phyloP scores from a whole-genome alignment of 1,284 basidiomycete genomes.

The Puccinia novopanici region DNA sequence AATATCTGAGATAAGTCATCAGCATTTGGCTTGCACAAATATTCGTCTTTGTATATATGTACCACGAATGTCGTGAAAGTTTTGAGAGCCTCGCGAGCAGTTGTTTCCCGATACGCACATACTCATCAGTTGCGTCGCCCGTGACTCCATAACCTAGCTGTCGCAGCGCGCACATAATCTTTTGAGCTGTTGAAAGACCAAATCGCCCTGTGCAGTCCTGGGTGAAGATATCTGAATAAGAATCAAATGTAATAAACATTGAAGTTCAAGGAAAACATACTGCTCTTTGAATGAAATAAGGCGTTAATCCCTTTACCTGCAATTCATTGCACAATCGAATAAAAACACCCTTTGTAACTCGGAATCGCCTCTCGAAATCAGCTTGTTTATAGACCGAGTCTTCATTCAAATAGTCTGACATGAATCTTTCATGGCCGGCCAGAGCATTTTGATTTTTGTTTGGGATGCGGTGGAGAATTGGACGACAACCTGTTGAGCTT shows the following conservation, averaged over 20 bases:
- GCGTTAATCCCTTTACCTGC: background rate
- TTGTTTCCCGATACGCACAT: constrained; percentile 16
- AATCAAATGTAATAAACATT: background rate
- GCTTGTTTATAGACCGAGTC: background rate
- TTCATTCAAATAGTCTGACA: background rate
- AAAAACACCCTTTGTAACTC: background rate
- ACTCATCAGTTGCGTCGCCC: constrained; percentile 12
- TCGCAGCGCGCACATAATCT: background rate
- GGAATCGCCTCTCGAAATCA: too few species aligned
- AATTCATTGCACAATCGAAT: background rate
- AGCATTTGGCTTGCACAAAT: background rate
- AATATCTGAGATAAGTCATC: background rate
- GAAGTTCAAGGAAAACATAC: background rate
- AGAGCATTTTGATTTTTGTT: background rate
- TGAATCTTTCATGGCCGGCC: background rate
- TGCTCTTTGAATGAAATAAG: background rate
- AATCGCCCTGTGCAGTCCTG: background rate
- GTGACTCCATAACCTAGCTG: constrained; percentile 8
- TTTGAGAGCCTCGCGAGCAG: background rate
- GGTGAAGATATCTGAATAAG: background rate
- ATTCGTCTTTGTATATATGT: background rate
- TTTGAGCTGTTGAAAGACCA: background rate
- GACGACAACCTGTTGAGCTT: background rate
- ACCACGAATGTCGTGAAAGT: background rate
- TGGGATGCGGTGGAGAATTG: background rate